Evolutionary conservation across 805 yeast genomes (phyloP), one percentile per base, ranked within the genome.

Genomic region (Candida piceae): DNA sequence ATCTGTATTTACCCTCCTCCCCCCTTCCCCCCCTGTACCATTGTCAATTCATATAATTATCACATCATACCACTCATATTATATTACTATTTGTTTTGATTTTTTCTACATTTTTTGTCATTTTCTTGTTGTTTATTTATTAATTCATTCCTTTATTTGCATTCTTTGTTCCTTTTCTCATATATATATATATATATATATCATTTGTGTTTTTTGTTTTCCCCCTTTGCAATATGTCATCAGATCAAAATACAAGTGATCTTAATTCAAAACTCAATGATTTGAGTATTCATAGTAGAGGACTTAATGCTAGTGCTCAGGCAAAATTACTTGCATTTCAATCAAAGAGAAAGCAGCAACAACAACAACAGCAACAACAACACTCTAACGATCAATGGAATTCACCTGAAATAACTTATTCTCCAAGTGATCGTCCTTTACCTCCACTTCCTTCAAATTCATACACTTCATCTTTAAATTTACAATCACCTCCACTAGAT

Each of bases 241-340:
- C 38, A 4, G 38, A 35, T 24, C 37, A 34, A 29, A 16, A 16
- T 5, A 26, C 16, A 6, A 31, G 29, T 6, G 51, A 47, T 15
- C 26, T 40, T 13, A 26, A 41, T 11, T 29, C 46, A 8, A 50
- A 45, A 29, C 27, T 49, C 26, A 49, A 48, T 19, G 57, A 52
- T 30, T 35, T 50, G 17, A 48, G 50, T 26, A 45, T 52, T 36
- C 57, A 51, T 29, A 50, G 44, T 24, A 55, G 67, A 23, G 59
- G 64, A 11, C 65, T 81, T 34, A 78, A 73, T 49, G 80, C 93
- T 9, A 90, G 84, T 44, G 74, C 87, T 28, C 96, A 88, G 58
- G 96, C 96, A 1, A 69, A 93, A 45, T 71, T 89, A 25, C 64
- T 84, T 57, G 96, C 95, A 0, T 84, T 89, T 50, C 96, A 88